phyloP scores from a whole-genome alignment of 208 protist species.

The Giardia duodenalis region DNA sequence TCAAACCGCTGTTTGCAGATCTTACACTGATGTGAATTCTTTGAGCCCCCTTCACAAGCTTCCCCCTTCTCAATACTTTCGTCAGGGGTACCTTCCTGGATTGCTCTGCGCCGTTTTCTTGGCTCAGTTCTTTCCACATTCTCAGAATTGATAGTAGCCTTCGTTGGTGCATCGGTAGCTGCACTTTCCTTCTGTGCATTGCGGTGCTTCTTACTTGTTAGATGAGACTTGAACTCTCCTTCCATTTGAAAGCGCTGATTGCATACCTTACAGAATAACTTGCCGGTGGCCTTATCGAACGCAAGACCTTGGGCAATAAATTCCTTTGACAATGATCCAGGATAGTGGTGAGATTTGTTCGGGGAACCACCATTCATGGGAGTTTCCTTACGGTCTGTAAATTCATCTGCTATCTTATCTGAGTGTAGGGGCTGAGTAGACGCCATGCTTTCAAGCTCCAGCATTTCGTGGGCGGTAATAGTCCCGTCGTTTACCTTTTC shows the following conservation, averaged over 20 bases:
- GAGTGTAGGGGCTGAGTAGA: not conserved
- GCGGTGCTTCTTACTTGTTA: not conserved
- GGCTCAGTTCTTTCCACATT: not conserved
- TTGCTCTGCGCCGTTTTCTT: not conserved
- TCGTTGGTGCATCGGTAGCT: not conserved
- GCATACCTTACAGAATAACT: slow-evolving; percentile 19
- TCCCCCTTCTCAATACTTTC: not conserved
- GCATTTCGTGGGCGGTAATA: not conserved
- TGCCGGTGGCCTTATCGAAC: not conserved
- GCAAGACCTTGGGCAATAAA: not conserved
- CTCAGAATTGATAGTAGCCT: not conserved
- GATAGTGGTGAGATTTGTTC: not conserved
- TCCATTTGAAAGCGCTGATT: slow-evolving; percentile 8
- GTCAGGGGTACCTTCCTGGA: no score
- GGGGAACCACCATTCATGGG: not conserved
- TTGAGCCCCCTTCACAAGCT: not conserved
- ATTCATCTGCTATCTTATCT: not conserved
- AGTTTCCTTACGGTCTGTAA: not conserved
- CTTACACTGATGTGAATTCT: not conserved
- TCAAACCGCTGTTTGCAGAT: not conserved
- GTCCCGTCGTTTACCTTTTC: not conserved
- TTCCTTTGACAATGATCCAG: not conserved
- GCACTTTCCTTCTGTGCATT: not conserved
- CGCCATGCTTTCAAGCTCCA: not conserved
- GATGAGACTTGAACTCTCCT: slow-evolving; percentile 22